These are phyloP conservation scores for Mycena polygramma DNA, from an alignment of 768 basidiomycete genomes.

Conservation along the genomic window DNA sequence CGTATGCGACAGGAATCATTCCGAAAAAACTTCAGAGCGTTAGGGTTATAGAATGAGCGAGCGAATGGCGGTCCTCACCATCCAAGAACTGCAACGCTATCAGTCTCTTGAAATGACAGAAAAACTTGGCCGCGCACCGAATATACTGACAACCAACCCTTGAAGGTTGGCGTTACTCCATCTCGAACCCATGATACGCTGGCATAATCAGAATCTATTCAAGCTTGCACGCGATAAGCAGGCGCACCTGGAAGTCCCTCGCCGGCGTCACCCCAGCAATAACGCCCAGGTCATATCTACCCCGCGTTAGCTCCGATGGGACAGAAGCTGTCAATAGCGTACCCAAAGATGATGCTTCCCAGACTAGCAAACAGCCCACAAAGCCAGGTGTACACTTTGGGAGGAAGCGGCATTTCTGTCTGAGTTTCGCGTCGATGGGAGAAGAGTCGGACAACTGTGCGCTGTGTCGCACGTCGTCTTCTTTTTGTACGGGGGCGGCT, in stretches of 20 bases:
- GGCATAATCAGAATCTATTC: background rate
- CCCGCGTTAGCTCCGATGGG: background rate
- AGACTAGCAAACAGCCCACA: constrained; percentile 66
- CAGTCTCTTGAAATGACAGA: background rate
- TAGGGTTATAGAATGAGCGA: background rate
- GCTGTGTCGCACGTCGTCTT: background rate
- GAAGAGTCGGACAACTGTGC: constrained; percentile 21
- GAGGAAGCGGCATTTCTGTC: constrained; percentile 50
- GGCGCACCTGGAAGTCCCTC: constrained; percentile 50
- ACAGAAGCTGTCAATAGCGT: background rate
- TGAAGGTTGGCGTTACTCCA: constrained; percentile 51
- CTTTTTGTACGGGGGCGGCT: constrained; percentile 22
- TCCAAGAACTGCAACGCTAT: constrained; percentile 49
- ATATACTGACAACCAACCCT: constrained; percentile 58
- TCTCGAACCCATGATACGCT: constrained; percentile 53
- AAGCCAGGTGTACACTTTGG: constrained; percentile 67
- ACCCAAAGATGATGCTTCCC: constrained; percentile 60
- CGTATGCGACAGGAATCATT: constrained; percentile 58
- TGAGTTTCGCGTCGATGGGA: constrained; percentile 16
- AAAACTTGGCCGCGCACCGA: constrained; percentile 43
- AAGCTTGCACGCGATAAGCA: background rate
- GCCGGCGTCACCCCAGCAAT: constrained; percentile 62
- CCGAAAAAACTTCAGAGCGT: constrained; percentile 52
- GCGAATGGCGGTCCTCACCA: constrained; percentile 43
- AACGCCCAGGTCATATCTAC: constrained; percentile 61